A percentile compares a stretch with the other conserved stretches of the same genome.
Evolutionary conservation across 2,329 filamentous ascomycete species (phyloP).

Genomic region (Monosporascus sp.): DNA sequence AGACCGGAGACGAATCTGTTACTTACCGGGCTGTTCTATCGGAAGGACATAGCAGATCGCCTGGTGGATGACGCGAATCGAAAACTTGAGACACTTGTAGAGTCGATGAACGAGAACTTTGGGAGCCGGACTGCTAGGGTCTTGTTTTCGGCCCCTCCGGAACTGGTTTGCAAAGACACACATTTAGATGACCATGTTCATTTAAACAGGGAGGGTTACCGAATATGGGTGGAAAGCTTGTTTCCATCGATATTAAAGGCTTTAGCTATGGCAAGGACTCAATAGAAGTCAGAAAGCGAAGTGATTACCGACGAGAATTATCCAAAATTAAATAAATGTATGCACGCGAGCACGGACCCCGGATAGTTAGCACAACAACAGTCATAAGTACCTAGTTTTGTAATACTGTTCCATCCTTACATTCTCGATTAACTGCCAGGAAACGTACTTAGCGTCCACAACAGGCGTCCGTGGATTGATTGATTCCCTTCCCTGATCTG

Average conservation of each 20-base stretch:
- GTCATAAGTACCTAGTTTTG: too few relatives aligned
- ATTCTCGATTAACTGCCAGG: too few relatives aligned
- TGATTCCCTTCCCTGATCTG: too few relatives aligned
- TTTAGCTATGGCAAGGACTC: background rate
- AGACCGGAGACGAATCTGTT: slow-evolving; percentile 6
- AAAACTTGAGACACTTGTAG: background rate
- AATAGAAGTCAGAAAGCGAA: too few relatives aligned
- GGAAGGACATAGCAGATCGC: slow-evolving; percentile 10
- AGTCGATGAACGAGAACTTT: background rate
- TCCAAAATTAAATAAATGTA: too few relatives aligned
- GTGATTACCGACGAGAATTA: too few relatives aligned
- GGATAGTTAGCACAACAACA: too few relatives aligned
- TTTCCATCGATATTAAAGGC: background rate
- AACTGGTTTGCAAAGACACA: background rate
- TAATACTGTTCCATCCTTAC: too few relatives aligned
- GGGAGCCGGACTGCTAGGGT: background rate
- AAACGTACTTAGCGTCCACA: too few relatives aligned
- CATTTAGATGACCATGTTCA: slow-evolving; percentile 17
- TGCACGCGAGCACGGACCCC: too few relatives aligned
- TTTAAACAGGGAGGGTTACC: slow-evolving; percentile 15
- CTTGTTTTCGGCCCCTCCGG: slow-evolving; percentile 1
- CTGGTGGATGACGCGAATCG: slow-evolving; percentile 11
- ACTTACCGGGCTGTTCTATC: slow-evolving; percentile 15
- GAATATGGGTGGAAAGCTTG: slow-evolving; percentile 8
- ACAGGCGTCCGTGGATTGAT: too few relatives aligned